These are phyloP conservation scores for Posidonia australis DNA, from an alignment of 106 monocot genomes.

Conservation along the genomic window DNA sequence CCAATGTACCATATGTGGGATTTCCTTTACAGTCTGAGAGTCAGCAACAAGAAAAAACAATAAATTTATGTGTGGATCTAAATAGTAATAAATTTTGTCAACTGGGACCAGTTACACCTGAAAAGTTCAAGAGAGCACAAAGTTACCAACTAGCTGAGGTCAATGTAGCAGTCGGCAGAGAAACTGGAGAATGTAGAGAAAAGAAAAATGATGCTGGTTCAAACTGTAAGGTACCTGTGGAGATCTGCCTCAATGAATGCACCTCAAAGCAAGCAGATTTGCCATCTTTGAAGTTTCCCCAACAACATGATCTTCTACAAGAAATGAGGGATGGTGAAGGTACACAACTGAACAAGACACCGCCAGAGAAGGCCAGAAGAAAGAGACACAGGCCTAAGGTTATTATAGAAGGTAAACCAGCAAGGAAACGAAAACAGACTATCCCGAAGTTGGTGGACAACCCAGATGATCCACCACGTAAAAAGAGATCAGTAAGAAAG, in stretches of 20 bases:
- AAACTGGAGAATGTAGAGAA: not conserved
- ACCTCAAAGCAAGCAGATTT: not conserved
- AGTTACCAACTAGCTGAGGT: not conserved
- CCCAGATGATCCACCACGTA: constrained; percentile 12
- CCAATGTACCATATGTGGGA: not conserved
- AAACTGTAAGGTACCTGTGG: not conserved
- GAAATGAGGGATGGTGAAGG: constrained; percentile 12
- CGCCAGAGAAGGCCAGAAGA: constrained; percentile 23
- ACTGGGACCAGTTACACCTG: constrained; percentile 13
- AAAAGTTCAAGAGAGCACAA: constrained; percentile 1
- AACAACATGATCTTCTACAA: constrained; percentile 1
- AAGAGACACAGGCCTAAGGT: constrained; percentile 72
- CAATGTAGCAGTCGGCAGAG: not conserved
- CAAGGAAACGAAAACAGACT: constrained; percentile 31
- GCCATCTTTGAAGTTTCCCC: not conserved
- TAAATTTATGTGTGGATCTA: not conserved
- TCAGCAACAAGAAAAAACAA: not conserved
- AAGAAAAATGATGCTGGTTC: not conserved
- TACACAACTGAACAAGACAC: constrained; percentile 43
- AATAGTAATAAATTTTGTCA: not conserved
- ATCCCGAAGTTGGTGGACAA: constrained; percentile 16
- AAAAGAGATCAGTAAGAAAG: constrained; percentile 36
- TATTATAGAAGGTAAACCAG: constrained; percentile 40
- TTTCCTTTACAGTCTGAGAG: not conserved
- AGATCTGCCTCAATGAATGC: not conserved